Evolutionary conservation across 768 basidiomycete genomes (phyloP).

Genomic region (Pisolithus albus): DNA sequence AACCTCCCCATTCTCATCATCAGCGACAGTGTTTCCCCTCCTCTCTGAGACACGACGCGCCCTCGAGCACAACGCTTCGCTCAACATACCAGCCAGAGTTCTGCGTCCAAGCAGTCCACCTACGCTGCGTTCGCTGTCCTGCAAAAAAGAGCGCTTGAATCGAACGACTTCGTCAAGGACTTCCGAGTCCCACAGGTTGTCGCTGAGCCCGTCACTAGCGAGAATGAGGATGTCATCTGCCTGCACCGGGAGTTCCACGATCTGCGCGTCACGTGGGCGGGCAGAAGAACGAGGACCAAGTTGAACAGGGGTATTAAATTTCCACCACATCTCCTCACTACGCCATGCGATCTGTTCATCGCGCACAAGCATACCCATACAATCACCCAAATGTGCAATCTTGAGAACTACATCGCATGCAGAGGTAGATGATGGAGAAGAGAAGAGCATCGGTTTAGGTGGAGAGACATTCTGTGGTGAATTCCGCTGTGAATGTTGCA

Average conservation of each 20-base stretch:
- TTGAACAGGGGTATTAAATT: conserved; percentile 60
- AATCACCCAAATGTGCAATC: conserved; percentile 83
- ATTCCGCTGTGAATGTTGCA: conserved; percentile 36
- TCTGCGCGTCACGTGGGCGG: conserved; percentile 59
- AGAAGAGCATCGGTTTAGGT: conserved; percentile 14
- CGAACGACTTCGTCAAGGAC: conserved; percentile 73
- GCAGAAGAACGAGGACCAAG: conserved; percentile 58
- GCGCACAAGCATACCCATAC: conserved; percentile 81
- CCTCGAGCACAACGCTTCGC: conserved; percentile 75
- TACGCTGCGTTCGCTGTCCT: conserved; percentile 10
- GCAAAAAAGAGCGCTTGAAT: conserved; percentile 39
- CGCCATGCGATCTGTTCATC: conserved; percentile 76
- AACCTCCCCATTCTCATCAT: conserved; percentile 23
- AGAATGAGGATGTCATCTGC: conserved; percentile 75
- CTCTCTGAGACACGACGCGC: conserved; percentile 64
- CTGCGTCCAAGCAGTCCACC: conserved; percentile 36
- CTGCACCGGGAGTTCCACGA: conserved; percentile 62
- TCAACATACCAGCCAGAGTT: conserved; percentile 62
- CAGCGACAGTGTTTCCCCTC: conserved; percentile 17
- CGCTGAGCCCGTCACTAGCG: conserved; percentile 73
- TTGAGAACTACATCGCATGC: conserved; percentile 57
- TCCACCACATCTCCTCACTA: conserved; percentile 92
- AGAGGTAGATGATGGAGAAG: conserved; percentile 20
- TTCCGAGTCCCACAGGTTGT: conserved; percentile 87
- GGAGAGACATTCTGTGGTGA: conserved; percentile 12